A percentile compares a stretch with the other conserved stretches of the same genome.
These are phyloP conservation scores for Penicillium concentricum DNA, from an alignment of 2,329 filamentous ascomycete genomes.

Conservation along the genomic window DNA sequence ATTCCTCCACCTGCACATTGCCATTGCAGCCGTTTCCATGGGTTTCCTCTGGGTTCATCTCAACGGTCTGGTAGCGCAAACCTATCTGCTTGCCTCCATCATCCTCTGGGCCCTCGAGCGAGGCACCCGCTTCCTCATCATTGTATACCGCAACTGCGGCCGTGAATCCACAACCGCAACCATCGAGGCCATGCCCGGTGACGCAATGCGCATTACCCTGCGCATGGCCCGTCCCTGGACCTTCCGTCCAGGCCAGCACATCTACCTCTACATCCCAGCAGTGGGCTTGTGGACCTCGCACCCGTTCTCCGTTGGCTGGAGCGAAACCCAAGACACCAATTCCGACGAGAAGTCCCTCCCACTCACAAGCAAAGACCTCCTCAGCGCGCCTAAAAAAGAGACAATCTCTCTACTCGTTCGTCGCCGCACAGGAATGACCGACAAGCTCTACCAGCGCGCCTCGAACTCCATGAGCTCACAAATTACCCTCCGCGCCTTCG, in stretches of 20 bases:
- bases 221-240: constrained; percentile 65
- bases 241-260: constrained; percentile 69
- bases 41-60: constrained; percentile 77
- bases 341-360: constrained; percentile 42
- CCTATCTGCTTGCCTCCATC: constrained; percentile 73
- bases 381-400: constrained; percentile 48
- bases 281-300: constrained; percentile 71
- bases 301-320: constrained; percentile 77
- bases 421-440: constrained; percentile 84
- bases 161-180: constrained; percentile 62
- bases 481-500: constrained; percentile 67
- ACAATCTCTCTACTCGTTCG: constrained; percentile 81
- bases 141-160: constrained; percentile 64
- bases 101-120: constrained; percentile 76
- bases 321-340: constrained; percentile 55
- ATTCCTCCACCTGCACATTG: constrained; percentile 82
- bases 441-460: constrained; percentile 73
- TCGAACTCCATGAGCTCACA: constrained; percentile 52
- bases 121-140: constrained; percentile 59
- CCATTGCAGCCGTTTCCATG: constrained; percentile 67
- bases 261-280: constrained; percentile 69
- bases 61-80: constrained; percentile 65
- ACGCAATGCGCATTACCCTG: constrained; percentile 68
- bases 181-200: constrained; percentile 67
- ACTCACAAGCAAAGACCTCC: constrained; percentile 53